Evolutionary conservation across 805 yeast genomes (phyloP), one percentile per base, ranked within the genome.

Genomic region (Starmerella kuoi): DNA sequence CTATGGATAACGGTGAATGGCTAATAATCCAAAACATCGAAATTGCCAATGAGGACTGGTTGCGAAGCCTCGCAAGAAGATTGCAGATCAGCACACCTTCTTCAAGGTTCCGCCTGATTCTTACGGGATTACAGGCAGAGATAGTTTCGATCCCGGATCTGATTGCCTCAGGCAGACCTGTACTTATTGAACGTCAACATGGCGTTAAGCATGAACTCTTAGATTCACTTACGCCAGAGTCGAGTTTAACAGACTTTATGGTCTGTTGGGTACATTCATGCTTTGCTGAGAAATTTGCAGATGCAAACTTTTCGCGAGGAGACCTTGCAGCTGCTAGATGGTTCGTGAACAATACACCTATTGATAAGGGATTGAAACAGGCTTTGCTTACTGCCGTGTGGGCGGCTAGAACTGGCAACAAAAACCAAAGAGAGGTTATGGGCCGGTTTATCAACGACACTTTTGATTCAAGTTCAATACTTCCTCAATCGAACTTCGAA

Each of bases 21-120:
- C 58, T 88, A 0, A 52, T 87, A 23, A 59, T 88, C 24, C 94
- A 88, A 55, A 87, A 87, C 54, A 64, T 83, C 11, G 95, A 88
- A 45, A 70, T 80, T 68, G 74, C 51, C 4, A 31, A 91, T 0
- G 62, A 70, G 1, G 58, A 55, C 3, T 79, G 94, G 85, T 61
- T 82, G 22, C 72, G 68, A 12, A 54, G 63, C 8, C 58, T 82
- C 17, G 77, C 68, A 38, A 32, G 49, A 3, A 9, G 31, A 7
- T n/a, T 76, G 35, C 66, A 62, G 24, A 50, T 56, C 2, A 36
- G 63, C 1, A 43, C 47, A 1, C 50, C 58, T 0, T 56, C 62
- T 4, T 38, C 55, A 0, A 56, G 56, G 1, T 77, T 79, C 59
- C 70, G 72, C 38, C 43, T 87, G 24, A 74, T 85, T 47, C 61